phyloP scores from a whole-genome alignment of 805 yeast genomes.

The Schwanniomyces polymorphus region DNA sequence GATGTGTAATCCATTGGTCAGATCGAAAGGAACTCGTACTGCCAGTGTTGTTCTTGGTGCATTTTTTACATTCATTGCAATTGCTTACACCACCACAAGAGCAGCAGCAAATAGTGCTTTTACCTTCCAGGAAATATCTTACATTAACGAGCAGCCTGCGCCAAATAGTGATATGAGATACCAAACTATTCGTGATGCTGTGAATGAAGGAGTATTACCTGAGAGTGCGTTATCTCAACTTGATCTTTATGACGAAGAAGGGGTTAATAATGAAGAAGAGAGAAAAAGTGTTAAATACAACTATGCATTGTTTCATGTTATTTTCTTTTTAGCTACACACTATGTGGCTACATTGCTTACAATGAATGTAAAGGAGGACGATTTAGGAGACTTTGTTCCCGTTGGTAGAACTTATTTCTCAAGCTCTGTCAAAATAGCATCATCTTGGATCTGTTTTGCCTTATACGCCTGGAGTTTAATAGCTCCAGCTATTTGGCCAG shows the following conservation, averaged over 20 bases:
- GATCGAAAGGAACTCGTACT: constrained; percentile 88
- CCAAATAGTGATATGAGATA: constrained; percentile 68
- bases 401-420: constrained; percentile 96
- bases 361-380: constrained; percentile 83
- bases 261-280: constrained; percentile 57
- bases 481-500: constrained; percentile 91
- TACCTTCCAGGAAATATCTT: constrained; percentile 41
- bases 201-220: constrained; percentile 93
- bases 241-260: constrained; percentile 54
- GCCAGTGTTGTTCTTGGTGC: constrained; percentile 88
- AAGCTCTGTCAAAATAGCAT: constrained; percentile 88
- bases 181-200: constrained; percentile 90
- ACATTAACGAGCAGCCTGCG: constrained; percentile 46
- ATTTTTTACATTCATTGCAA: constrained; percentile 87
- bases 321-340: constrained; percentile 93
- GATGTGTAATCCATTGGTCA: constrained; percentile 85
- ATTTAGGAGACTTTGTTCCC: constrained; percentile 87
- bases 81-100: constrained; percentile 95
- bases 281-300: constrained; percentile 70
- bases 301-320: constrained; percentile 83
- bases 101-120: constrained; percentile 74
- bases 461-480: constrained; percentile 88
- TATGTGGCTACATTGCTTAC: constrained; percentile 94
- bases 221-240: constrained; percentile 83
- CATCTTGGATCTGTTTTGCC: constrained; percentile 88